phyloP scores from a whole-genome alignment of 2,329 filamentous ascomycete species.

The Achaetomium macrosporum region DNA sequence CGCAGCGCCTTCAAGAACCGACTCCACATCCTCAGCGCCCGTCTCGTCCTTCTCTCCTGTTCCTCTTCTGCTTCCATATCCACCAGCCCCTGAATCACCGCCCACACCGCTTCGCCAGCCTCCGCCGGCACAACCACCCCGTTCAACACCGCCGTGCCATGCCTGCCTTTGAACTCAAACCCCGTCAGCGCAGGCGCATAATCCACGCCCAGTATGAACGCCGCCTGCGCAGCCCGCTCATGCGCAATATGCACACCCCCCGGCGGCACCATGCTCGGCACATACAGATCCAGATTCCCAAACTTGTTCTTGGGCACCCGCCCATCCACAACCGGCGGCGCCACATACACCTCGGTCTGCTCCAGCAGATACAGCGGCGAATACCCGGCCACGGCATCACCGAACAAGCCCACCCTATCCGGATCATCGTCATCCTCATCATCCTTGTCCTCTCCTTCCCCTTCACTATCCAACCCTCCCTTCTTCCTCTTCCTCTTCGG shows the following conservation, averaged over 20 bases:
- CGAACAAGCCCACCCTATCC: constrained; percentile 29
- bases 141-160: constrained; percentile 75
- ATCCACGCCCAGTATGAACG: constrained; percentile 70
- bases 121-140: constrained; percentile 73
- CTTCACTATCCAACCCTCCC: constrained; percentile 34
- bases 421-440: constrained; percentile 33
- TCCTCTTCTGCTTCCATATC: constrained; percentile 60
- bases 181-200: constrained; percentile 86
- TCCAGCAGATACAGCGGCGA: constrained; percentile 55
- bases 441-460: constrained; percentile 39
- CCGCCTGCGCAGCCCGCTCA: constrained; percentile 61
- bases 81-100: constrained; percentile 61
- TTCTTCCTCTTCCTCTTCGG: constrained; percentile 39
- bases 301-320: constrained; percentile 84
- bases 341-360: constrained; percentile 67
- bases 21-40: constrained; percentile 64
- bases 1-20: constrained; percentile 72
- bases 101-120: constrained; percentile 64
- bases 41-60: constrained; percentile 54
- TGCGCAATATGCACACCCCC: constrained; percentile 69
- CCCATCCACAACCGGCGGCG: constrained; percentile 70
- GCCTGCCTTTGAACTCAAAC: constrained; percentile 79
- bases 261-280: constrained; percentile 80
- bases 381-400: constrained; percentile 34
- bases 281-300: constrained; percentile 90